Percentiles rank a stretch among this genome's conserved stretches.
phyloP scores from a whole-genome alignment of 2,329 filamentous ascomycete genomes.

The Diplodia scrobiculata region DNA sequence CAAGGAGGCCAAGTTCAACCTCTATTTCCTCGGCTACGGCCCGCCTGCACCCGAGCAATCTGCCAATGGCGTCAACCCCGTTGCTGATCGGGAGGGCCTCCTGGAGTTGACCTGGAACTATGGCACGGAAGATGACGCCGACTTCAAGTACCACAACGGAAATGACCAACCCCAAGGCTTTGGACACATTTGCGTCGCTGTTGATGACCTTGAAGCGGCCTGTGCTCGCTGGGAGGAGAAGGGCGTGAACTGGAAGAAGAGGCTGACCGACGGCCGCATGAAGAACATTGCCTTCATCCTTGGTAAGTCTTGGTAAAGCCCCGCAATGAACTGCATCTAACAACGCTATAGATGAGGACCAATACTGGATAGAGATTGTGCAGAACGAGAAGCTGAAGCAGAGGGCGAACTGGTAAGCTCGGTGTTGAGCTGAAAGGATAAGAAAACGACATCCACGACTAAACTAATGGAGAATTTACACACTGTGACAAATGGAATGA shows the following conservation, averaged over 20 bases:
- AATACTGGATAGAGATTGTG: conserved; percentile 77
- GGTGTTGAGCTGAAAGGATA: too few species aligned
- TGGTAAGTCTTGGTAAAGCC: conserved; percentile 46
- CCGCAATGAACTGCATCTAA: conserved; percentile 29
- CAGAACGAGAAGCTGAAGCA: conserved; percentile 72
- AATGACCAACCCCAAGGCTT: conserved; percentile 92
- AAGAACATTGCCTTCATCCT: conserved; percentile 90
- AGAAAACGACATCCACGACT: too few species aligned
- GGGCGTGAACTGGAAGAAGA: conserved; percentile 90
- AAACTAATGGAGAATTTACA: too few species aligned
- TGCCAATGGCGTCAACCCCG: conserved; percentile 59
- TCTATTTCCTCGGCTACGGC: conserved; percentile 88
- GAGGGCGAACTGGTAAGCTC: conserved; percentile 43
- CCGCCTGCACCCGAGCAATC: conserved; percentile 52
- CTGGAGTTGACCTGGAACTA: conserved; percentile 88
- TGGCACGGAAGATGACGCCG: conserved; percentile 79
- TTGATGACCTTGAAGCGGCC: conserved; percentile 86
- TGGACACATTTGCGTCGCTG: conserved; percentile 84
- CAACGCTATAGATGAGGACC: conserved; percentile 63
- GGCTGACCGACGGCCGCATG: conserved; percentile 86
- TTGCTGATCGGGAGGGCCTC: conserved; percentile 74
- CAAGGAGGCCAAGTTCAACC: conserved; percentile 72
- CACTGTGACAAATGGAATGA: too few species aligned
- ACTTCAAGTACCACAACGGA: conserved; percentile 87
- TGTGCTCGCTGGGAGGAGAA: conserved; percentile 82